Percentiles rank a stretch among this genome's conserved stretches.
These are phyloP conservation scores for Rhizophora apiculata DNA, from an alignment of 345 rosid genomes.

Conservation along the genomic window DNA sequence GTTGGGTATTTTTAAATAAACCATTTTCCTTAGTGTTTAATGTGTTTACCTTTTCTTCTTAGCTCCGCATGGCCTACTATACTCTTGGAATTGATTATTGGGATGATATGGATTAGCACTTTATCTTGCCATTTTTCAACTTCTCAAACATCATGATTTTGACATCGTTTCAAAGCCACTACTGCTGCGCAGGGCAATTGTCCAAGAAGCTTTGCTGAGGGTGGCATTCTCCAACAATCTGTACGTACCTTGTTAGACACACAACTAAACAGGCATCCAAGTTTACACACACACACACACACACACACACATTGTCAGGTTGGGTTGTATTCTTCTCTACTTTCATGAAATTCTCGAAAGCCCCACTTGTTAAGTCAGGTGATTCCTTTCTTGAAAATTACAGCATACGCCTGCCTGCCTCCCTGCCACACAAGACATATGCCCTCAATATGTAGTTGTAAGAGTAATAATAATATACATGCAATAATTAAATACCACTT, in stretches of 20 bases:
- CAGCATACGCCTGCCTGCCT: conserved; percentile 6
- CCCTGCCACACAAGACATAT: conserved; percentile 4
- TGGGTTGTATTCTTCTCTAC: neutral
- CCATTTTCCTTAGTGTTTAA: no score
- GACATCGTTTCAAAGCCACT: no score
- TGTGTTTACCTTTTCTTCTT: no score
- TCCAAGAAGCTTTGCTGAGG: no score
- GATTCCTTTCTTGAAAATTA: neutral
- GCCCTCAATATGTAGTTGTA: neutral
- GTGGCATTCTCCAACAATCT: no score
- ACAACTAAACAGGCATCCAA: neutral
- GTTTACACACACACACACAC: neutral
- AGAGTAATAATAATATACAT: neutral
- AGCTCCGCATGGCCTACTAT: no score
- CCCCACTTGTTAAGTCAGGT: conserved; percentile 7
- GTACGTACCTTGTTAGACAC: neutral
- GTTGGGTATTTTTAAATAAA: no score
- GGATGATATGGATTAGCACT: no score
- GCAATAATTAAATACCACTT: neutral
- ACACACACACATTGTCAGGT: neutral
- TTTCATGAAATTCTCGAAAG: conserved; percentile 5
- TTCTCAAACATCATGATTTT: no score
- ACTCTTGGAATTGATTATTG: no score
- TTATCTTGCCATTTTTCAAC: no score
- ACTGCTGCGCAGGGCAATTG: no score